These are phyloP conservation scores for Pseudogymnoascus sp. DNA, from an alignment of 2,329 filamentous ascomycete species.

Conservation along the genomic window DNA sequence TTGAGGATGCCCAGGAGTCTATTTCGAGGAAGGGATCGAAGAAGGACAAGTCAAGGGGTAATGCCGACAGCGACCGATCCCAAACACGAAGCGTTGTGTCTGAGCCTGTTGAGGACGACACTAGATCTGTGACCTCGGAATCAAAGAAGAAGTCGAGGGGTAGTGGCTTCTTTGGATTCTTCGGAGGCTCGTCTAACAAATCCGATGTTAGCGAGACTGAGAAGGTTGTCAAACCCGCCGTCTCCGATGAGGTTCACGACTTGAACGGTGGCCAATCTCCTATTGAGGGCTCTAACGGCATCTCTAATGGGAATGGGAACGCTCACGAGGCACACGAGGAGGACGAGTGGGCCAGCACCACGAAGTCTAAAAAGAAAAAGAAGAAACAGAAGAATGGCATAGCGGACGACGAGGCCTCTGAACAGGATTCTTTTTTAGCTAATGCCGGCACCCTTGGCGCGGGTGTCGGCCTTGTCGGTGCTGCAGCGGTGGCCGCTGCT, in stretches of 20 bases:
- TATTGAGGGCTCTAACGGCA: conserved; percentile 8
- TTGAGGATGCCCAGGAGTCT: conserved; percentile 32
- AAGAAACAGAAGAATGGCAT: conserved; percentile 21
- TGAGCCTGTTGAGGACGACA: conserved; percentile 24
- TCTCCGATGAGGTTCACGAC: background rate
- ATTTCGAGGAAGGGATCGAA: conserved; percentile 22
- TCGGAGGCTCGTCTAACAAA: conserved; percentile 34
- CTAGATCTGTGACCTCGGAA: conserved; percentile 40
- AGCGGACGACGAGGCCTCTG: conserved; percentile 21
- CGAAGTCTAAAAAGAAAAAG: conserved; percentile 15
- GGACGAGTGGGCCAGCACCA: conserved; percentile 11
- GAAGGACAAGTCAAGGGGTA: conserved; percentile 17
- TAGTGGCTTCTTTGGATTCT: conserved; percentile 38
- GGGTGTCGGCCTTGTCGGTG: conserved; percentile 56
- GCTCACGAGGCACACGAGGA: conserved; percentile 20
- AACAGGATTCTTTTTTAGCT: conserved; percentile 60
- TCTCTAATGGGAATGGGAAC: conserved; percentile 23
- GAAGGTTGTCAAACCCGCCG: background rate
- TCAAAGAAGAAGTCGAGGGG: conserved; percentile 30
- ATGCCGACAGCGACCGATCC: conserved; percentile 26
- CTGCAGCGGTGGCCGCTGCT: conserved; percentile 33
- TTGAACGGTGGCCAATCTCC: background rate
- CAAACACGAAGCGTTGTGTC: background rate
- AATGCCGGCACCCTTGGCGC: conserved; percentile 62
- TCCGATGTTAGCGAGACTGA: conserved; percentile 17